phyloP scores from a whole-genome alignment of 495 filamentous ascomycete genomes.

The Lichenothelia convexa region DNA sequence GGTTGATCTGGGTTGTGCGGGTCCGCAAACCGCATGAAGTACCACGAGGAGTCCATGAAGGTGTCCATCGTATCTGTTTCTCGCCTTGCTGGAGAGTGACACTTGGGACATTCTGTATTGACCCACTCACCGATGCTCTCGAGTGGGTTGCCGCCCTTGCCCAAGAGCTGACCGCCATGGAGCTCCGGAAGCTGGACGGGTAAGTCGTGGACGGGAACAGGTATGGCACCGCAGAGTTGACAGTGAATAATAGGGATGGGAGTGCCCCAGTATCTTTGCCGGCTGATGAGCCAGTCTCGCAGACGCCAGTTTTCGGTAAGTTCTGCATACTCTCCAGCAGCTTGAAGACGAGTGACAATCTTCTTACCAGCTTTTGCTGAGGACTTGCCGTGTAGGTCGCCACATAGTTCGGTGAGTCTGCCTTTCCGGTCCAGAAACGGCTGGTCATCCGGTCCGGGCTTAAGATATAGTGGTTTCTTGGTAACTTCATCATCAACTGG shows the following conservation, averaged over 20 bases:
- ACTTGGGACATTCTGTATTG: constrained; percentile 58
- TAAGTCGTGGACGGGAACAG: constrained; percentile 56
- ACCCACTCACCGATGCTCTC: constrained; percentile 55
- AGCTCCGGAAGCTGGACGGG: constrained; percentile 61
- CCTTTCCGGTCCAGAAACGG: constrained; percentile 29
- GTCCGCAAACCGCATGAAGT: constrained; percentile 65
- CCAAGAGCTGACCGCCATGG: constrained; percentile 44
- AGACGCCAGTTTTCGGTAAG: constrained; percentile 54
- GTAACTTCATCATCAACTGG: neutral
- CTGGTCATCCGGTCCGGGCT: constrained; percentile 16
- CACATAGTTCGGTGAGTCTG: constrained; percentile 25
- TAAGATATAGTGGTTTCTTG: neutral
- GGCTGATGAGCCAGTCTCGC: constrained; percentile 72
- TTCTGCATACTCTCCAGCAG: constrained; percentile 32
- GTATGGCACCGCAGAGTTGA: constrained; percentile 52
- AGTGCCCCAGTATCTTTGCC: constrained; percentile 80
- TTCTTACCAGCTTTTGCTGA: constrained; percentile 43
- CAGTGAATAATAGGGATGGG: constrained; percentile 86
- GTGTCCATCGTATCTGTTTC: constrained; percentile 95
- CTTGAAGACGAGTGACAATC: constrained; percentile 38
- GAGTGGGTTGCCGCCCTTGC: constrained; percentile 59
- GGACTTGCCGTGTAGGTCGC: constrained; percentile 31
- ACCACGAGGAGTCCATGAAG: constrained; percentile 89
- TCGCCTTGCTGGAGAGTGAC: constrained; percentile 46
- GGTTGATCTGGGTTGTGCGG: constrained; percentile 40